phyloP scores from a whole-genome alignment of 345 rosid species.

The rapeseed (Brassica napus) region DNA sequence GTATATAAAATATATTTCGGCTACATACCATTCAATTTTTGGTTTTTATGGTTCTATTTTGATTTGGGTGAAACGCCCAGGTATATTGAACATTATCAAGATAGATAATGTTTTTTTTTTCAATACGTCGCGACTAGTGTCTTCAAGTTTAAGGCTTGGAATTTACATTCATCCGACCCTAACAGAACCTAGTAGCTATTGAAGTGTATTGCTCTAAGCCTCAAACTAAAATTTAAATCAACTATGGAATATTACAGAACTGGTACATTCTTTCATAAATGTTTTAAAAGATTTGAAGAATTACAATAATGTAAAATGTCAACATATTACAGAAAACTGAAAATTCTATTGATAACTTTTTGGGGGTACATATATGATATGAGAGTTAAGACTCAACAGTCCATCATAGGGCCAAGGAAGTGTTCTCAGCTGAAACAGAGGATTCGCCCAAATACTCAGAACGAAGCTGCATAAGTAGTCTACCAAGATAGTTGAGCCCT shows the following conservation, averaged over 20 bases:
- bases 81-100: not conserved
- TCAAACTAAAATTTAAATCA: not conserved
- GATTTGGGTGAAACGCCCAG: not conserved
- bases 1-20: no score
- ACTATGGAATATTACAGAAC: not conserved
- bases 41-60: not conserved
- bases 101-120: not conserved
- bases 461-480: conserved; percentile 85
- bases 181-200: not conserved
- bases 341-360: not conserved
- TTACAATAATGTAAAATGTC: conserved; percentile 10
- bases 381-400: not conserved
- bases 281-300: not conserved
- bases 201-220: not conserved
- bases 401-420: conserved; percentile 3
- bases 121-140: conserved; percentile 6
- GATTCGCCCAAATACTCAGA: conserved; percentile 75
- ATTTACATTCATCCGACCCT: not conserved
- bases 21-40: no score
- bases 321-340: not conserved
- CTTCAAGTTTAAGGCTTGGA: not conserved
- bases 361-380: conserved; percentile 4
- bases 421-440: conserved; percentile 48
- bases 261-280: not conserved
- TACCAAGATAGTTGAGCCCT: conserved; percentile 87